Evolutionary conservation across 2,329 filamentous ascomycete species (phyloP), one percentile per base, ranked within the genome.

Genomic region (Penicillium fuscoglaucum): DNA sequence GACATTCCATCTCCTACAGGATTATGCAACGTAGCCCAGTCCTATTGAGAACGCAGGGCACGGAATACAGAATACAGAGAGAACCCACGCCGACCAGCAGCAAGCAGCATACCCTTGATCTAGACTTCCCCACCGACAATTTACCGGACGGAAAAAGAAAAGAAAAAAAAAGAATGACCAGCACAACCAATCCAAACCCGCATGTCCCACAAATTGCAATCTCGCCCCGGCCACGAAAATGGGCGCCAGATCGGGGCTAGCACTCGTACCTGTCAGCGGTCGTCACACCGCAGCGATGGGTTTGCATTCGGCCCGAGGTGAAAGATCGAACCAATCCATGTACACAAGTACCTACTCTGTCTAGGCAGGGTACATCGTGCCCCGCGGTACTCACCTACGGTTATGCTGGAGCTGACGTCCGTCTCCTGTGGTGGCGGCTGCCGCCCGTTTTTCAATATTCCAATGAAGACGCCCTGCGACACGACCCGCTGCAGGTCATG

Each of bases 241-340:
- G 46, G 44, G 47, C 52, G 48, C 56, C 47, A 57, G 61, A 62
- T 65, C 54, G 56, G 45, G 29, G 39, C 58, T 55, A 55, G 43
- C 53, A 44, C 47, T 40, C 50, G 62, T 65, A 62, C 62, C 62
- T 65, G 58, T 61, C 58, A 55, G 47, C 40, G 46, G 53, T 44
- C 33, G 61, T 67, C 61, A 66, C 62, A 66, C 64, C 50, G 45
- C 60, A 61, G 55, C 44, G 58, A 57, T 54, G 40, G 37, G 44
- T 65, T 65, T 59, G 37, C 52, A 66, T 66, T 52, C 54, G 43
- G 51, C 39, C 62, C 39, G 57, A 61, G 41, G 43, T 53, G 44
- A 35, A 57, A 62, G 52, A 55, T 61, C 59, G 46, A 58, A 62
- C 53, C 44, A 51, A 58, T 46, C 17, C 31, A 40, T 41, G 48